Conservation (phyloP, 768 basidiomycete genomes). For the Mycena vulgaris region DNA sequence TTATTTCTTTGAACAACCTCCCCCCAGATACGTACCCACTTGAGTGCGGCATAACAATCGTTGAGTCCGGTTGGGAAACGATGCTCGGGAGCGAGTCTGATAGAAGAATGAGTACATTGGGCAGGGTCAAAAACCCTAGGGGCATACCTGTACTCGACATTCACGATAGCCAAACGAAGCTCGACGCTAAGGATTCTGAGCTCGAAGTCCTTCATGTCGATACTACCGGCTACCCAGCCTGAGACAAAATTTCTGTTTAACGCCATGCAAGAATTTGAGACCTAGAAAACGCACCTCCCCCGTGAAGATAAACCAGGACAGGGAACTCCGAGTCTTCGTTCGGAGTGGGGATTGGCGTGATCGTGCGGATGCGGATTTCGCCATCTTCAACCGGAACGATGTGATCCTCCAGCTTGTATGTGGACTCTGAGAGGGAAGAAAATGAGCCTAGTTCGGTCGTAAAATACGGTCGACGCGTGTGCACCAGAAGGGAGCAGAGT, state of each 20-base stretch:
- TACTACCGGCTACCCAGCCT: conserved; percentile 9
- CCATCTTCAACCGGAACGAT: conserved; percentile 2
- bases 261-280: background rate
- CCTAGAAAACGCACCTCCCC: background rate
- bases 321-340: background rate
- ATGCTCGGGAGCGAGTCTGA: conserved; percentile 14
- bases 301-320: conserved; percentile 2
- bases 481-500: background rate
- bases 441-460: background rate
- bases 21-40: conserved; percentile 2
- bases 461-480: background rate
- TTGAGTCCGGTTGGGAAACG: conserved; percentile 3
- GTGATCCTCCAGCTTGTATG: conserved; percentile 3
- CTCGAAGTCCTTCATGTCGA: conserved; percentile 9
- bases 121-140: background rate
- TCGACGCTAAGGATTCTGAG: conserved; percentile 18
- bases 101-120: background rate
- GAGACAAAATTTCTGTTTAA: background rate
- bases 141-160: conserved; percentile 13
- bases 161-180: background rate
- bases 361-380: conserved; percentile 2
- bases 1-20: background rate
- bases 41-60: conserved; percentile 14
- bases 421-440: background rate
- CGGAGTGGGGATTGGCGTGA: background rate